Evolutionary conservation across 2,329 filamentous ascomycete genomes (phyloP).

Genomic region (Leptodontidium sp.): DNA sequence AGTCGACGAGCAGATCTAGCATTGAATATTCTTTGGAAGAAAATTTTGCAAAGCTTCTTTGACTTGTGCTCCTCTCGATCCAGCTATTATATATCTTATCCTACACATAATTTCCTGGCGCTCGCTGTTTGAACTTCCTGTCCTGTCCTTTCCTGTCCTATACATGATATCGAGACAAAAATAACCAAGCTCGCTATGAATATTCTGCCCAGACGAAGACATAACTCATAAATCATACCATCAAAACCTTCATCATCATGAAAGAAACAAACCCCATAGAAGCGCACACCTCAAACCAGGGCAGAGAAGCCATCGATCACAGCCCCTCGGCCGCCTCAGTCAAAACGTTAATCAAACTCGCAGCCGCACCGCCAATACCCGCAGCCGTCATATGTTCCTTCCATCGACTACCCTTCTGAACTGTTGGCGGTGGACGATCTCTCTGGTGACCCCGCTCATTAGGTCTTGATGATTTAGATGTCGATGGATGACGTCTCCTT

Average conservation of each 20-base stretch:
- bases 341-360: conserved; percentile 64
- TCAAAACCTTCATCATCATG: conserved; percentile 7
- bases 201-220: neutral
- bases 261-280: neutral
- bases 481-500: conserved; percentile 15
- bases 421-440: neutral
- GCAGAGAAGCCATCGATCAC: conserved; percentile 14
- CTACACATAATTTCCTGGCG: neutral
- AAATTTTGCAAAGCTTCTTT: neutral
- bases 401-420: conserved; percentile 51
- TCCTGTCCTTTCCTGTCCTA: neutral
- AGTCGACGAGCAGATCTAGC: too few relatives aligned
- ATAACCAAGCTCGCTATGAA: neutral
- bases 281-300: neutral
- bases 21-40: neutral
- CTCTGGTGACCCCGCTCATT: conserved; percentile 22
- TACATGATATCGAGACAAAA: neutral
- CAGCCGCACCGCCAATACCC: conserved; percentile 67
- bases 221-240: conserved; percentile 6
- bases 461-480: neutral
- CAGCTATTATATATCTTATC: neutral
- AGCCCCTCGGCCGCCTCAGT: conserved; percentile 59
- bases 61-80: too few relatives aligned
- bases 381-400: conserved; percentile 65
- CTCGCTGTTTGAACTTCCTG: conserved; percentile 11